Base-by-base conservation (phyloP, 495 filamentous ascomycete species). In the Cercophora samala region DNA sequence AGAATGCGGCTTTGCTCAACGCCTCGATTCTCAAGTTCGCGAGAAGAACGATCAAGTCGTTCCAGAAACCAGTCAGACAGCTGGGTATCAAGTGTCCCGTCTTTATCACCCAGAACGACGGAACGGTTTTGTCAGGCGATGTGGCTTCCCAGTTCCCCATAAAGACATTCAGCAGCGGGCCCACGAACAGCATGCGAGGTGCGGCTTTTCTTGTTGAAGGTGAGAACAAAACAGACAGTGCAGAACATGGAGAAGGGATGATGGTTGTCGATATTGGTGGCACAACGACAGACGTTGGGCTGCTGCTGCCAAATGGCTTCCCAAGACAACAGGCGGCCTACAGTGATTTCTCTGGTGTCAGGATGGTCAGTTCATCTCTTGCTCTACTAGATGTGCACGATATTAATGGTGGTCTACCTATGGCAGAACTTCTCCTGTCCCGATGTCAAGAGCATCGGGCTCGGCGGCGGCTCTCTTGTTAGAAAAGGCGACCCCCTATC, bases 71-170 rank as follows among this genome's bases (percentile, higher is more conserved):
- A 0, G 80, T 85, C 22, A 74, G 78, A 52, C 73, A 72, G 17
- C 68, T 86, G 8, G 79, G 82, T 3, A 67, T 87, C 3, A 65
- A 69, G 11, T 86, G 84, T 65, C 80, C 84, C 1, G 76, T 86
- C 3, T 85, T 84, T 69, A 79, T 87, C 63, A 83, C 84, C 4
- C 84, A 85, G 68, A 86, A 87, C 64, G 84, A 87, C 64, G 85
- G 84, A 0, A 86, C 84, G 0, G 76, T 87, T 9, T 66, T 86
- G 51, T 77, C 76, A 26, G 79, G 77, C 0, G 79, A 81, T 29
- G 76, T 77, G 66, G 85, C 84, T 2, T 77, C 81, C 2, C 76
- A 71, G 51, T 64, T 85, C n/a, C 85, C 85, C 0, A 86, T 87
- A 65, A 70, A 80, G 54, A 83, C 83, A 0, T 86, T 87, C 62